Percentiles rank a stretch among this genome's conserved stretches.
These are phyloP conservation scores for Fagus crenata DNA, from an alignment of 306 rosid species.

Conservation along the genomic window DNA sequence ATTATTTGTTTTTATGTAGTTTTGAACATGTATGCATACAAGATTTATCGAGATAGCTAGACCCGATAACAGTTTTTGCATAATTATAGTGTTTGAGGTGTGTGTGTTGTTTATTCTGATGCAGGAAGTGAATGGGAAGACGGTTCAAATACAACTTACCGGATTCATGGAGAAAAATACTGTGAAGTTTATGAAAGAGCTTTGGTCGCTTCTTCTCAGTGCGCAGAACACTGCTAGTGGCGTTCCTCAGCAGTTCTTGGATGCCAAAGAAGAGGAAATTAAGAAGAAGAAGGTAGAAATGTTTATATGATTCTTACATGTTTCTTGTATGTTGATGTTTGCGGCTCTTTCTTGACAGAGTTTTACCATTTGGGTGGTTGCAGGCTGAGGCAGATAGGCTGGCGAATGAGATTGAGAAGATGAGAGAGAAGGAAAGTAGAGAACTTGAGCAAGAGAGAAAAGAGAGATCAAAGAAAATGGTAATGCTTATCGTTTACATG, in stretches of 20 bases:
- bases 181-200: conserved; percentile 96
- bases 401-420: conserved; percentile 79
- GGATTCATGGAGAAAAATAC: conserved; percentile 98
- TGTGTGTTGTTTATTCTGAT: conserved; percentile 18
- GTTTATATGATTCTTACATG: conserved; percentile 4
- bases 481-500: conserved; percentile 63
- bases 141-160: conserved; percentile 87
- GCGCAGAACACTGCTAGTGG: conserved; percentile 92
- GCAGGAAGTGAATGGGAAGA: conserved; percentile 87
- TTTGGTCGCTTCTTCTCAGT: conserved; percentile 86
- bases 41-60: not conserved
- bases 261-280: conserved; percentile 90
- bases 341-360: conserved; percentile 20
- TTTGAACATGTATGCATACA: not conserved
- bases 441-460: conserved; percentile 69
- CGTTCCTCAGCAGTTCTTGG: conserved; percentile 96
- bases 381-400: conserved; percentile 85
- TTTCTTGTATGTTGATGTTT: conserved; percentile 12
- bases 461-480: conserved; percentile 79
- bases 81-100: not conserved
- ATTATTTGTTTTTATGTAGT: not conserved
- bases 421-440: conserved; percentile 74
- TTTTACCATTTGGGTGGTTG: conserved; percentile 30
- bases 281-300: conserved; percentile 69
- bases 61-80: not conserved